Conservation (phyloP, 805 yeast genomes). For the Wickerhamia fluorescens region DNA sequence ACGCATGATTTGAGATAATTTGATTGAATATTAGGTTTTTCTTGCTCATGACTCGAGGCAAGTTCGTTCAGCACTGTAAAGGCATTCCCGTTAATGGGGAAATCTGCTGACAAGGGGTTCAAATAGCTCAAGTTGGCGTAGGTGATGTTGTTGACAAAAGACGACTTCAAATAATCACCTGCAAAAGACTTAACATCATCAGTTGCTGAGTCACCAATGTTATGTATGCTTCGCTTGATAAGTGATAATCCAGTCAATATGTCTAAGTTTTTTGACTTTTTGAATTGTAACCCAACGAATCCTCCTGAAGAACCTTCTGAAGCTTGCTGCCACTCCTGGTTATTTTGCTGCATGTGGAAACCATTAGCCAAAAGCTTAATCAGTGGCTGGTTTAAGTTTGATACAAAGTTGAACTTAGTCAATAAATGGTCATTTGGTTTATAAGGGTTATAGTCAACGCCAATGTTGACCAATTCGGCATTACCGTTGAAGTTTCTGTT, state of each 20-base stretch:
- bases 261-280: conserved; percentile 17
- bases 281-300: conserved; percentile 42
- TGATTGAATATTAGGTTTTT: conserved; percentile 11
- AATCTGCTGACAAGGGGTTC: conserved; percentile 18
- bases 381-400: conserved; percentile 39
- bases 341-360: conserved; percentile 32
- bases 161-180: conserved; percentile 31
- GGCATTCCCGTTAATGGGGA: conserved; percentile 43
- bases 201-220: conserved; percentile 45
- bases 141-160: conserved; percentile 19
- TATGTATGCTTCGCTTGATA: conserved; percentile 48
- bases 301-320: conserved; percentile 51
- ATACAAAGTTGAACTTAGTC: conserved; percentile 39
- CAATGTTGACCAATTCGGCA: conserved; percentile 45
- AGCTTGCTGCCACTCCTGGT: conserved; percentile 44
- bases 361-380: conserved; percentile 34
- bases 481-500: conserved; percentile 42
- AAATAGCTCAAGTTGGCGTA: conserved; percentile 17
- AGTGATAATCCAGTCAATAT: conserved; percentile 50
- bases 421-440: conserved; percentile 41
- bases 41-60: conserved; percentile 25
- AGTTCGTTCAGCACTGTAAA: conserved; percentile 59
- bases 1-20: conserved; percentile 31
- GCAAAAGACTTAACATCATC: conserved; percentile 29
- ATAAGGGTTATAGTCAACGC: conserved; percentile 44